Evolutionary conservation across 2,329 filamentous ascomycete species (phyloP).

Genomic region (Aschersonia sp.): DNA sequence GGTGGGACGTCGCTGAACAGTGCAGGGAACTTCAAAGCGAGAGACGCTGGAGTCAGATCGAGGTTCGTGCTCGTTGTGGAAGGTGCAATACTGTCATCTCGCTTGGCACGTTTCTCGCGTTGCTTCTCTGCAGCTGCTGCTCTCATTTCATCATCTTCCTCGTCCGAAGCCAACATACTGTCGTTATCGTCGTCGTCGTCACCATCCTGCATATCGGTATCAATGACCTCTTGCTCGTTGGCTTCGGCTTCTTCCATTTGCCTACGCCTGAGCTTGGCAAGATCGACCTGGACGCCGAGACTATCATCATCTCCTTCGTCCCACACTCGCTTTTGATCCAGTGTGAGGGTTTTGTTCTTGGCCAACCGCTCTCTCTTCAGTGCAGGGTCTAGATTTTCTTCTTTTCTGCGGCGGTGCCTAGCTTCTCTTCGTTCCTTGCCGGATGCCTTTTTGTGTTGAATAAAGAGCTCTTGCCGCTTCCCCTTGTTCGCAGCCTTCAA

Average conservation of each 20-base stretch:
- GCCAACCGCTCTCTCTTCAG: constrained; percentile 59
- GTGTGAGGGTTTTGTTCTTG: constrained; percentile 64
- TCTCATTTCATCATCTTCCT: constrained; percentile 35
- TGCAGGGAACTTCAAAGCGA: constrained; percentile 45
- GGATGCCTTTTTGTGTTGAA: constrained; percentile 64
- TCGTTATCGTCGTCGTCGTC: constrained; percentile 47
- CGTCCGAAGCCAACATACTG: constrained; percentile 63
- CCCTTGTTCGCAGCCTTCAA: constrained; percentile 58
- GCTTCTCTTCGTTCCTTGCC: constrained; percentile 63
- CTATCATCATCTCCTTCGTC: constrained; percentile 57
- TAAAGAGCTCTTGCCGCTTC: constrained; percentile 60
- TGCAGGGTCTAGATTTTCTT: constrained; percentile 71
- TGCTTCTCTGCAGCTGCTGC: constrained; percentile 26
- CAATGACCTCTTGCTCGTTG: constrained; percentile 30
- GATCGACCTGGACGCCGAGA: constrained; percentile 39
- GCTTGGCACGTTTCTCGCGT: constrained; percentile 27
- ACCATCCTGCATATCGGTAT: constrained; percentile 25
- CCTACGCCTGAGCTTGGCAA: constrained; percentile 43
- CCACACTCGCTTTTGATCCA: constrained; percentile 84
- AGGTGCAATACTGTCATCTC: constrained; percentile 36
- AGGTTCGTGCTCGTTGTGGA: constrained; percentile 50
- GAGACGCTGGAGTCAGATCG: constrained; percentile 44
- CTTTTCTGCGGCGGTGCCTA: constrained; percentile 65
- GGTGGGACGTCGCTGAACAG: constrained; percentile 46
- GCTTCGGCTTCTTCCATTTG: constrained; percentile 39